Percentiles rank a stretch among this genome's conserved stretches.
Conservation (phyloP, 164 flowering plant species). For the Macadamia tetraphylla region DNA sequence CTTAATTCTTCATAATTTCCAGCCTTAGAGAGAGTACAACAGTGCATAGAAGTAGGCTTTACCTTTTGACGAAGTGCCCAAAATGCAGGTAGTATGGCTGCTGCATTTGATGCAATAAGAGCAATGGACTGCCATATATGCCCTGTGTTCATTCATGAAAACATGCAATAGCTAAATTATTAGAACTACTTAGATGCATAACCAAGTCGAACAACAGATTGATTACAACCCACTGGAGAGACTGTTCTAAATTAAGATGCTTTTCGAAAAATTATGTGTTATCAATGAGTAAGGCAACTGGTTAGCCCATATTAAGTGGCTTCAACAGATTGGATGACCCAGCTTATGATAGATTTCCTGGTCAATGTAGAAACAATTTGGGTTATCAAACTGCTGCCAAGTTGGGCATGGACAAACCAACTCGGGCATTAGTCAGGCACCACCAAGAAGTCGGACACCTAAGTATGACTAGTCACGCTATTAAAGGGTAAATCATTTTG, state of each 20-base stretch:
- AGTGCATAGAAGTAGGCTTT: slow-evolving; percentile 1
- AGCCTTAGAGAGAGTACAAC: not conserved
- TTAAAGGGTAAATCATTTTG: no score
- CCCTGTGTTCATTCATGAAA: slow-evolving; percentile 44
- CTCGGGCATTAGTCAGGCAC: no score
- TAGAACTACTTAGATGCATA: not conserved
- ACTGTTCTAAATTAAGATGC: not conserved
- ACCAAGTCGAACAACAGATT: not conserved
- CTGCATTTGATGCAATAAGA: slow-evolving; percentile 92
- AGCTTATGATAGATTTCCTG: no score
- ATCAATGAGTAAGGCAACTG: not conserved
- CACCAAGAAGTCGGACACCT: no score
- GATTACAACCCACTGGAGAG: not conserved
- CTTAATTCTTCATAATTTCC: not conserved
- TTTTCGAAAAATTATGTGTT: not conserved
- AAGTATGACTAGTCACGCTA: no score
- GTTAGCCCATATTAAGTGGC: not conserved
- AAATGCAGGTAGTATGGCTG: slow-evolving; percentile 83
- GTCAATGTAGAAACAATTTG: not conserved
- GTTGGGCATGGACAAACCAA: no score
- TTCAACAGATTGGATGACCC: no score
- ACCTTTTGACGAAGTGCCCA: slow-evolving; percentile 87
- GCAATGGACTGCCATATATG: slow-evolving; percentile 68
- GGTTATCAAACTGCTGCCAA: not conserved
- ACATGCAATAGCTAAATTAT: not conserved